Conservation (phyloP, 164 flowering plant genomes). For the Vitis rotundifolia region DNA sequence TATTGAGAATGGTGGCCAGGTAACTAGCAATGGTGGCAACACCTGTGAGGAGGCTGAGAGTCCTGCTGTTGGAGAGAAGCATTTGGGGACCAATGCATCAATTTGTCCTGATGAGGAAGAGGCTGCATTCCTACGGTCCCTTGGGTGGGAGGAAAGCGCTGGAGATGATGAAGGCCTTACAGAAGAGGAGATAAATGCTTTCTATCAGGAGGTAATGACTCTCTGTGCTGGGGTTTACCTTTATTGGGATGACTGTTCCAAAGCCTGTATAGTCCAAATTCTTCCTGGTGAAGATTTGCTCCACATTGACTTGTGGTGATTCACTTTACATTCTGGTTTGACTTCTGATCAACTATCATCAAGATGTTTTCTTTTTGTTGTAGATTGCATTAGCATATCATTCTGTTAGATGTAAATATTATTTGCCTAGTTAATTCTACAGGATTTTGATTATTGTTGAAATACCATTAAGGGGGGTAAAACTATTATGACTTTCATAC, state of each 20-base stretch:
- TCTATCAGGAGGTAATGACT: constrained; percentile 51
- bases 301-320: too few relatives aligned
- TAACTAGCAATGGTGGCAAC: constrained; percentile 36
- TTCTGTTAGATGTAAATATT: too few relatives aligned
- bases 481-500: too few relatives aligned
- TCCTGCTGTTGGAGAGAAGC: constrained; percentile 29
- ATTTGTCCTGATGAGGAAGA: constrained; percentile 69
- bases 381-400: too few relatives aligned
- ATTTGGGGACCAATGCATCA: constrained; percentile 18
- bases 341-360: too few relatives aligned
- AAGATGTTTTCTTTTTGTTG: too few relatives aligned
- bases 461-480: too few relatives aligned
- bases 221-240: not conserved
- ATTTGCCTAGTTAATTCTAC: too few relatives aligned
- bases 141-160: constrained; percentile 87
- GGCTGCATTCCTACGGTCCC: constrained; percentile 73
- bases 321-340: too few relatives aligned
- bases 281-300: too few relatives aligned
- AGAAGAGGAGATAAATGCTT: constrained; percentile 83
- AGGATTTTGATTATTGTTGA: too few relatives aligned
- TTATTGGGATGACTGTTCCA: not conserved
- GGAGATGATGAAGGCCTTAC: constrained; percentile 84
- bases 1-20: constrained; percentile 31
- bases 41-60: constrained; percentile 27
- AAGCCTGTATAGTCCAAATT: too few relatives aligned